Base-by-base conservation (phyloP, 371 early-diverging fungal species). In the Ordospora pajunii region DNA sequence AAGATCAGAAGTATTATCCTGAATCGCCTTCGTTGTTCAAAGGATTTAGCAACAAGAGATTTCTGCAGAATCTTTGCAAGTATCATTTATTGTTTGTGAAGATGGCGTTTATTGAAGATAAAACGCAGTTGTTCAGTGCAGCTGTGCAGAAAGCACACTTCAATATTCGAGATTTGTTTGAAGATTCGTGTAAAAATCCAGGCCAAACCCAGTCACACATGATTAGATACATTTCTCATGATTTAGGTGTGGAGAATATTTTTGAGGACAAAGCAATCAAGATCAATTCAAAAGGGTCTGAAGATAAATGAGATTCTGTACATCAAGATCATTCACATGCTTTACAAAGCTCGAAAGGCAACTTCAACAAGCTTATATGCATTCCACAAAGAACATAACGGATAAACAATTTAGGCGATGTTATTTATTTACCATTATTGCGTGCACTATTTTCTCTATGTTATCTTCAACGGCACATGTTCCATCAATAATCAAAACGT, bases 401-500 rank as follows among this genome's bases (percentile, higher is more conserved):
- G 5, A 32, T 32, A 32, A 32, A 32, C 32, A 32, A 32, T 32
- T 32, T 32, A 32, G 32, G 32, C 32, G 5, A 32, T 32, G 32
- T 5, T 32, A 32, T 32, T 32, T 32, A 32, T 32, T 32, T 32
- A 32, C 32, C 32, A 32, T 32, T 32, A 32, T 32, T 5, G 32
- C 32, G 5, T 32, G 32, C 32, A 32, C 5, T 32, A 32, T 5
- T 32, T 32, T 32, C 32, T 32, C 32, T 32, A 32, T 32, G 32
- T 32, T 58, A 25, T 58, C 62, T 2, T 67, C 46, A 11, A 68
- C n/a, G 21, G 67, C 17, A 45, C 27, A 14, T 8, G 37, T 50
- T 32, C 78, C 78, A 51, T 78, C 58, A 10, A 58, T 40, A 37
- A 70, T 49, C 27, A 58, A 40, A 17, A 75, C 37, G 12, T 44